Percentiles rank a stretch among this genome's conserved stretches.
These are phyloP conservation scores for Fusarium poae DNA, from an alignment of 2,329 filamentous ascomycete genomes.

Conservation along the genomic window DNA sequence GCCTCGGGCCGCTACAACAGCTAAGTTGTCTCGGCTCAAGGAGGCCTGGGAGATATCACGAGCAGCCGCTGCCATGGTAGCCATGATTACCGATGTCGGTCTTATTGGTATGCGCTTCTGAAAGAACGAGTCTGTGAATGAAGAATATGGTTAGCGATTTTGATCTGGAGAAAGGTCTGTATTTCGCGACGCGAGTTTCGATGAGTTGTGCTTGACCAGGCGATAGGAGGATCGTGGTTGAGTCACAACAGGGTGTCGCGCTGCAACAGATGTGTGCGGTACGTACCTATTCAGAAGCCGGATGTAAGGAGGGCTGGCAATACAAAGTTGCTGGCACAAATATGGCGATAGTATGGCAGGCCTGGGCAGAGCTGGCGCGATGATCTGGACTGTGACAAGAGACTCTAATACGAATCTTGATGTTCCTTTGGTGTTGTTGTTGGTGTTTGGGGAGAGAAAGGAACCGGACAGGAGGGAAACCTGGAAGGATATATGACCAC, in stretches of 20 bases:
- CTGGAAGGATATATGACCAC: conserved; percentile 48
- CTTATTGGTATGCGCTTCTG: conserved; percentile 58
- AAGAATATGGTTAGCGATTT: conserved; percentile 36
- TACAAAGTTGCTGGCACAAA: conserved; percentile 44
- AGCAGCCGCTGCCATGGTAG: conserved; percentile 75
- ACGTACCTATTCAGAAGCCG: conserved; percentile 54
- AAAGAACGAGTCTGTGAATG: conserved; percentile 58
- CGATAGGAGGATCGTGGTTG: conserved; percentile 37
- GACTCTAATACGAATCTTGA: conserved; percentile 67
- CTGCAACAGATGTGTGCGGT: conserved; percentile 28
- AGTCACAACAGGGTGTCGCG: conserved; percentile 40
- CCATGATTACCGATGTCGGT: conserved; percentile 65
- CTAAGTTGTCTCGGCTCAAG: conserved; percentile 76
- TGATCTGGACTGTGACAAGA: conserved; percentile 71
- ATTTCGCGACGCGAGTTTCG: conserved; percentile 29
- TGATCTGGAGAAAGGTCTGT: conserved; percentile 7
- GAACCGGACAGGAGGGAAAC: conserved; percentile 53
- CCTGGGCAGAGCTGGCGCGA: conserved; percentile 64
- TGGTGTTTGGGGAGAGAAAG: conserved; percentile 60
- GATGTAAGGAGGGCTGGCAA: conserved; percentile 46
- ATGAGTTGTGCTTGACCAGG: background rate
- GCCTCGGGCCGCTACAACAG: conserved; percentile 77
- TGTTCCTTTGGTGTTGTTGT: conserved; percentile 64
- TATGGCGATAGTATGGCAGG: conserved; percentile 49
- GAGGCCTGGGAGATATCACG: conserved; percentile 75